A percentile compares a stretch with the other conserved stretches of the same genome.
Conservation (phyloP, 495 filamentous ascomycete genomes). For the Poronia punctata region DNA sequence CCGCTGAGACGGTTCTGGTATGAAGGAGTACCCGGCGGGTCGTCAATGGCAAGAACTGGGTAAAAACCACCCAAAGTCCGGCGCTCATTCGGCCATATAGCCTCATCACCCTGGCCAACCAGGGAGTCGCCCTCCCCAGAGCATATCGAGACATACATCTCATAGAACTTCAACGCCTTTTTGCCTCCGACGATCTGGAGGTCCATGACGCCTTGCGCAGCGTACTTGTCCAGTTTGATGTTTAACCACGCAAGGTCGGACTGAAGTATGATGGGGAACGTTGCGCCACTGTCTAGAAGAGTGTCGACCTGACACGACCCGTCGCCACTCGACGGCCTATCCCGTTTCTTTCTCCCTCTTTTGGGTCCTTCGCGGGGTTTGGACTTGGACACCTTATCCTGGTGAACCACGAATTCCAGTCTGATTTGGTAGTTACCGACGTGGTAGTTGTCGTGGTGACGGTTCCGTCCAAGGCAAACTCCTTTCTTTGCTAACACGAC, state of each 20-base stretch:
- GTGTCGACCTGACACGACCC: constrained; percentile 15
- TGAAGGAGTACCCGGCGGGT: not conserved
- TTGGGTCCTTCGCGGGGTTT: not conserved
- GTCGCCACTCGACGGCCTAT: not conserved
- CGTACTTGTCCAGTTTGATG: constrained; percentile 28
- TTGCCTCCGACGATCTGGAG: constrained; percentile 19
- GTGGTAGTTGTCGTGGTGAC: not conserved
- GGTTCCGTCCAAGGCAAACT: constrained; percentile 12
- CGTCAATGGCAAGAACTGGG: constrained; percentile 10
- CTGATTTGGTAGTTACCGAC: constrained; percentile 8
- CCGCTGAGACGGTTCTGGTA: constrained; percentile 30
- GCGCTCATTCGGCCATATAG: constrained; percentile 18
- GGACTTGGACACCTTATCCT: constrained; percentile 1
- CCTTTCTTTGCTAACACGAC: constrained; percentile 23
- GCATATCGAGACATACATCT: constrained; percentile 33
- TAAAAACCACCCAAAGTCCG: constrained; percentile 15
- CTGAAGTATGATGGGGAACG: constrained; percentile 29
- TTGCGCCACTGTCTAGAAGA: constrained; percentile 41
- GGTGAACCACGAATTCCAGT: constrained; percentile 10
- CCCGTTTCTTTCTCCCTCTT: not conserved
- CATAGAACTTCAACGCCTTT: constrained; percentile 24
- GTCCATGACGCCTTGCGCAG: constrained; percentile 27
- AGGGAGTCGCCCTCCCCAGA: constrained; percentile 10
- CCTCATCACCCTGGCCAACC: constrained; percentile 14
- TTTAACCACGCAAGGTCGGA: constrained; percentile 28